Evolutionary conservation across 768 basidiomycete species (phyloP).

Genomic region (Boletus coccyginus): DNA sequence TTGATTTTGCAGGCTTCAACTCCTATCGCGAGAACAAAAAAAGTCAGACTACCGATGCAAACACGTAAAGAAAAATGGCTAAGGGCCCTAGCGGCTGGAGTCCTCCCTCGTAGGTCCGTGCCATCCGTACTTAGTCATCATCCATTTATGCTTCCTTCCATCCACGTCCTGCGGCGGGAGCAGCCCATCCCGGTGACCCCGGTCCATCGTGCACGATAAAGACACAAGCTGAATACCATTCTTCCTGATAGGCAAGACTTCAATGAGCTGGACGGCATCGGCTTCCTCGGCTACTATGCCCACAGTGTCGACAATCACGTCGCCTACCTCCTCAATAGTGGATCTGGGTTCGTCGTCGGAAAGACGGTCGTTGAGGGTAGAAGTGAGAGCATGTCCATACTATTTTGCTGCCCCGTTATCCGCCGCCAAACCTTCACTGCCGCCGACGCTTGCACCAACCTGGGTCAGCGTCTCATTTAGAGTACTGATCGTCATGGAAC

Average conservation of each 20-base stretch:
- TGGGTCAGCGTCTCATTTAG: constrained; percentile 27
- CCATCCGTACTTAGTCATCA: too few species aligned
- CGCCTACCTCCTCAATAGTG: constrained; percentile 25
- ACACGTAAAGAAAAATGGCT: not conserved
- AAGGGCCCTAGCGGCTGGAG: not conserved
- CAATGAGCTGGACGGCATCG: constrained; percentile 27
- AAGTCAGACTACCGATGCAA: not conserved
- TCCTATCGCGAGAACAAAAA: not conserved
- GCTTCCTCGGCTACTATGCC: constrained; percentile 31
- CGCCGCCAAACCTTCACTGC: not conserved
- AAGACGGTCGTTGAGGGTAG: constrained; percentile 30
- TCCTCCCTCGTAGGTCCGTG: too few species aligned
- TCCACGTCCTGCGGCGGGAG: too few species aligned
- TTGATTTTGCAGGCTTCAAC: not conserved
- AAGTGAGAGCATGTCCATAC: constrained; percentile 23
- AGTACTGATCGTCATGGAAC: constrained; percentile 21
- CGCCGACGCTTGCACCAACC: constrained; percentile 8
- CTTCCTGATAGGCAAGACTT: constrained; percentile 31
- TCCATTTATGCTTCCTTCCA: too few species aligned
- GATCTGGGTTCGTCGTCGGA: constrained; percentile 32
- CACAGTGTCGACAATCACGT: constrained; percentile 27
- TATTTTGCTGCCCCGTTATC: constrained; percentile 29
- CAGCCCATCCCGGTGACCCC: not conserved
- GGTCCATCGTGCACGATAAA: constrained; percentile 27
- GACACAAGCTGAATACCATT: constrained; percentile 25